Conservation (phyloP, 495 filamentous ascomycete genomes). For the Neurospora sp. region DNA sequence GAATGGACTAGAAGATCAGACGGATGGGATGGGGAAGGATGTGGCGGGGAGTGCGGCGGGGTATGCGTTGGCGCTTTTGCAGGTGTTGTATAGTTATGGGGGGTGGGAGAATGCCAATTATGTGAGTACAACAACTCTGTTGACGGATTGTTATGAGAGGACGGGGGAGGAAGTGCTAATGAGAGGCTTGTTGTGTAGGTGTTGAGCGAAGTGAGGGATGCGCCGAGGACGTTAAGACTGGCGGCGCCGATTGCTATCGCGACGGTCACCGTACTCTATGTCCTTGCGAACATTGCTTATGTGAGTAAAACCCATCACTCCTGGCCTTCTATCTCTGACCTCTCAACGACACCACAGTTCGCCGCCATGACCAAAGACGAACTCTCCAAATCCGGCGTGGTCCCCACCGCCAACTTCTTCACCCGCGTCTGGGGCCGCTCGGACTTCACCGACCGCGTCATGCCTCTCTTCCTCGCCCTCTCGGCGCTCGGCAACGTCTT, state of each 20-base stretch:
- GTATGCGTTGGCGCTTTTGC: conserved; percentile 47
- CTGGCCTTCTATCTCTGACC: not conserved
- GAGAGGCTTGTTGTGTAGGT: conserved; percentile 2
- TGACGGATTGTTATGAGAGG: not conserved
- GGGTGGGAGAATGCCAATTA: conserved; percentile 52
- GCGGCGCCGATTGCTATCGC: conserved; percentile 48
- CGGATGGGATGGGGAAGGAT: not conserved
- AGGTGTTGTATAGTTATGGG: conserved; percentile 52
- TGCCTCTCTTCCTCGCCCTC: conserved; percentile 54
- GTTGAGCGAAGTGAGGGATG: conserved; percentile 48
- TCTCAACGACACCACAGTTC: conserved; percentile 33
- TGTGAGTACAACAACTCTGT: conserved; percentile 18
- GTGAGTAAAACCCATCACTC: conserved; percentile 19
- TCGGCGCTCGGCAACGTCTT: conserved; percentile 58
- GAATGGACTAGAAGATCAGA: not conserved
- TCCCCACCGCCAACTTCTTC: conserved; percentile 51
- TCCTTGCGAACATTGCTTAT: conserved; percentile 44
- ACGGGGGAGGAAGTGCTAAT: not conserved
- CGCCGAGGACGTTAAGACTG: conserved; percentile 44
- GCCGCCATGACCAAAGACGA: conserved; percentile 48
- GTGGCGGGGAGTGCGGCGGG: conserved; percentile 19
- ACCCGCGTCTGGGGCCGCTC: conserved; percentile 41
- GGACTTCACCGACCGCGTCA: conserved; percentile 31
- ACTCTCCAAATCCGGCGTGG: conserved; percentile 40
- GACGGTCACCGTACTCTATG: conserved; percentile 47